Percentiles rank a stretch among this genome's conserved stretches.
These are phyloP conservation scores for Thermothielavioides terrestris DNA, from an alignment of 495 filamentous ascomycete species.

Conservation along the genomic window DNA sequence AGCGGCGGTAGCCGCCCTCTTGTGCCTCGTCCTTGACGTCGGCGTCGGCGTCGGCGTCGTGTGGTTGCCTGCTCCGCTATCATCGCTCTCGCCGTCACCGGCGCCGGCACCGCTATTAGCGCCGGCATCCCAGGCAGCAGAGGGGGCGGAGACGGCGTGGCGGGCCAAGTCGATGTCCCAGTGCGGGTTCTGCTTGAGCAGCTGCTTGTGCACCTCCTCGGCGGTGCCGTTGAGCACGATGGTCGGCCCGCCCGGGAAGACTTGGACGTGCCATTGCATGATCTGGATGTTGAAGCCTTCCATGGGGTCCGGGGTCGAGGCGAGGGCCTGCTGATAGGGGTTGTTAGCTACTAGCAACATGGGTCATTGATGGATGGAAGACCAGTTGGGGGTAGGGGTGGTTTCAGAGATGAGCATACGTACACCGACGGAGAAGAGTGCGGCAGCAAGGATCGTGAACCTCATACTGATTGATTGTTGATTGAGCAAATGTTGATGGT, in stretches of 20 bases:
- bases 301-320: not conserved
- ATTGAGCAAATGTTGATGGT: not conserved
- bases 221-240: not conserved
- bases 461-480: not conserved
- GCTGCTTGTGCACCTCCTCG: not conserved
- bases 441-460: not conserved
- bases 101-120: too few species aligned
- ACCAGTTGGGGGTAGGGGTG: too few species aligned
- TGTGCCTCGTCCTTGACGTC: not conserved
- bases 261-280: not conserved
- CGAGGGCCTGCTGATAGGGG: not conserved
- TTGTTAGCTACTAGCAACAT: too few species aligned
- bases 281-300: not conserved
- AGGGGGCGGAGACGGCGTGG: too few species aligned
- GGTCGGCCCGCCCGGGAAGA: not conserved
- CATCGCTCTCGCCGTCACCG: too few species aligned
- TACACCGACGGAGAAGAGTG: not conserved
- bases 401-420: too few species aligned
- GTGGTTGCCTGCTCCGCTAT: too few species aligned
- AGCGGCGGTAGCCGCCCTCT: not conserved
- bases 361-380: too few species aligned
- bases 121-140: too few species aligned
- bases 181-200: not conserved
- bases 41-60: not conserved
- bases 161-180: not conserved